Conservation (phyloP, 1,139 yeast genomes). For the Hemisphaericaspora subhashii region DNA sequence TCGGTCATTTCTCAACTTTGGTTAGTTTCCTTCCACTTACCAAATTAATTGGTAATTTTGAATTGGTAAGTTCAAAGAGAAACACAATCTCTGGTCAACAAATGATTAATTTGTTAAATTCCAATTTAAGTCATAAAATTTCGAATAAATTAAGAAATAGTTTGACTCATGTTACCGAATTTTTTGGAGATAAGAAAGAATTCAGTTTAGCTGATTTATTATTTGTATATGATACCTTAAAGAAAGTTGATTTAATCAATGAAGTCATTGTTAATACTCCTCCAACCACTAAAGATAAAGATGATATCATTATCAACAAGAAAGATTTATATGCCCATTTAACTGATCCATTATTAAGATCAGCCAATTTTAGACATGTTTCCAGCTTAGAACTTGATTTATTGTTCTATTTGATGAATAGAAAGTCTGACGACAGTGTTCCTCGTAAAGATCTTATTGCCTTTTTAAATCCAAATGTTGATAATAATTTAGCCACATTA, state of each 20-base stretch:
- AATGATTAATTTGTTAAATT: conserved; percentile 34
- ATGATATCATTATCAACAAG: conserved; percentile 46
- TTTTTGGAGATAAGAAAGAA: conserved; percentile 29
- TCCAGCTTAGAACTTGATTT: conserved; percentile 46
- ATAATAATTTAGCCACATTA: conserved; percentile 36
- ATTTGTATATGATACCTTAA: conserved; percentile 44
- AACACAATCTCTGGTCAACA: conserved; percentile 36
- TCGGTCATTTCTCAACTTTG: conserved; percentile 42
- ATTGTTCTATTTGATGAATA: conserved; percentile 48
- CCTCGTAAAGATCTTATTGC: conserved; percentile 54
- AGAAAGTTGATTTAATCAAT: conserved; percentile 52
- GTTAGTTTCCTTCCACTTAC: conserved; percentile 48
- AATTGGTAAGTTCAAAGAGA: conserved; percentile 35
- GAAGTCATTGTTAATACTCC: conserved; percentile 61
- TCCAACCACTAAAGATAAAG: conserved; percentile 45
- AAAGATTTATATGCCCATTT: conserved; percentile 44
- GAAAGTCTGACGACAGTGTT: conserved; percentile 44
- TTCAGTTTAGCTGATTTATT: conserved; percentile 46
- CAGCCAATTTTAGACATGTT: conserved; percentile 52
- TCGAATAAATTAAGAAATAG: conserved; percentile 38
- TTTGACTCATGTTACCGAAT: conserved; percentile 37
- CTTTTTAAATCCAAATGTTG: conserved; percentile 47
- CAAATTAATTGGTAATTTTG: conserved; percentile 47
- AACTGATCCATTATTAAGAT: conserved; percentile 52
- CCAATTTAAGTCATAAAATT: conserved; percentile 45